Base-by-base conservation (phyloP, 352 stramenopile species). In the Pythium folliculosum region DNA sequence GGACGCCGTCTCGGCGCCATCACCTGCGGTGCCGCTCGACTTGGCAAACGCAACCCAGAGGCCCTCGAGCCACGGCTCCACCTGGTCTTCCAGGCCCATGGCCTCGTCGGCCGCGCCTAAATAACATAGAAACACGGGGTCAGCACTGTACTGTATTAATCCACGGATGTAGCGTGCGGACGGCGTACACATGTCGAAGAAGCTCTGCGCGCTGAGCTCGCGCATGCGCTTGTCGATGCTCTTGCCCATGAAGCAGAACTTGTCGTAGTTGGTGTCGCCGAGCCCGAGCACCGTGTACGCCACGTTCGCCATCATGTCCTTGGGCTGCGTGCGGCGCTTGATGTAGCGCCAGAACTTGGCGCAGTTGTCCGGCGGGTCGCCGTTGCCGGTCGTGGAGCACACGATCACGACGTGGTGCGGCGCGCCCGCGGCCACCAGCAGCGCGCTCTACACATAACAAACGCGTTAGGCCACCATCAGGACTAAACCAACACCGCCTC, bases 211-310 rank as follows among this genome's bases (percentile, higher is more conserved):
- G 25, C 96, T 92, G 8, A 98, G 73, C 56, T 98, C 92, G 10
- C 60, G 40, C 49, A 99, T 85, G 53, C 92, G 86, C 53, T 88
- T 90, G 77, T 98, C 90, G 27, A 98, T 84, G 35, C 84, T 75
- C 63, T 97, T 97, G 23, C 89, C 94, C 67, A 90, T 89, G 52
- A 94, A 91, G 75, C 82, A 98, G 63, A 98, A 99, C 73, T 97
- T 88, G 81, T 98, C 93, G 72, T 99, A 99, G 78, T 99, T 99
- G 45, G 95, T 98, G 76, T 99, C 96, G 25, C 96, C 96, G 7
- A 99, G 77, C 9, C 73, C 96, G 6, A 99, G 82, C 25, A 98
- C 91, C 23, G 84, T 86, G 76, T 89, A 98, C 9, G 65, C 61
- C 2, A 97, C 67, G 40, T 90, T 85, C 52, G 69, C 56, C 32